Conservation (phyloP, 805 yeast genomes). For the Saccharomyces kudriavzevii region DNA sequence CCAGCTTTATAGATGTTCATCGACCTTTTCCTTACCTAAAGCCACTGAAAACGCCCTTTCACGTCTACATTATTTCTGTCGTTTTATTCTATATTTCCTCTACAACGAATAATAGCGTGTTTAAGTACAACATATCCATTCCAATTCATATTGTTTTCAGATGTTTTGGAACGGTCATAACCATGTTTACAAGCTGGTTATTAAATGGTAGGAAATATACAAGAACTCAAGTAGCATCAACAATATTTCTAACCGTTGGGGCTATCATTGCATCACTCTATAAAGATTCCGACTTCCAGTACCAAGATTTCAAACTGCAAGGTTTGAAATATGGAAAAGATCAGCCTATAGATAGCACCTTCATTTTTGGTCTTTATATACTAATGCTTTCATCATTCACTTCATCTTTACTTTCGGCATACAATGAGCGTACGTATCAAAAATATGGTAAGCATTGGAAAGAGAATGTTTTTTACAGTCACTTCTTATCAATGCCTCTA, state of each 20-base stretch:
- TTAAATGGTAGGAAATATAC: conserved; percentile 41
- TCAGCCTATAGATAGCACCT: conserved; percentile 5
- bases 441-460: conserved; percentile 55
- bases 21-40: conserved; percentile 28
- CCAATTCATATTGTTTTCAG: conserved; percentile 62
- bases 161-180: conserved; percentile 54
- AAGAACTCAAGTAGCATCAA: conserved; percentile 40
- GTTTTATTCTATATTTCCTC: conserved; percentile 44
- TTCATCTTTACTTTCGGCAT: conserved; percentile 52
- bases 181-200: conserved; percentile 48
- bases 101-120: conserved; percentile 49
- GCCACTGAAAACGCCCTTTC: conserved; percentile 35
- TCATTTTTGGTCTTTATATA: conserved; percentile 26
- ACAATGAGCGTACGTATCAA: conserved; percentile 43
- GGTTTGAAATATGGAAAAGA: not conserved
- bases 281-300: conserved; percentile 23
- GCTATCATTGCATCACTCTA: conserved; percentile 38
- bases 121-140: conserved; percentile 48
- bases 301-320: conserved; percentile 3
- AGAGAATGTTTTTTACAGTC: conserved; percentile 56
- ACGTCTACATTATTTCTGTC: conserved; percentile 40
- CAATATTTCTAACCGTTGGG: conserved; percentile 47
- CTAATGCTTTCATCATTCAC: conserved; percentile 36
- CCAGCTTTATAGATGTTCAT: conserved; percentile 30
- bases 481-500: conserved; percentile 47